Evolutionary conservation across 139 green algal species (phyloP).

Genomic region (Micractinium sp.): DNA sequence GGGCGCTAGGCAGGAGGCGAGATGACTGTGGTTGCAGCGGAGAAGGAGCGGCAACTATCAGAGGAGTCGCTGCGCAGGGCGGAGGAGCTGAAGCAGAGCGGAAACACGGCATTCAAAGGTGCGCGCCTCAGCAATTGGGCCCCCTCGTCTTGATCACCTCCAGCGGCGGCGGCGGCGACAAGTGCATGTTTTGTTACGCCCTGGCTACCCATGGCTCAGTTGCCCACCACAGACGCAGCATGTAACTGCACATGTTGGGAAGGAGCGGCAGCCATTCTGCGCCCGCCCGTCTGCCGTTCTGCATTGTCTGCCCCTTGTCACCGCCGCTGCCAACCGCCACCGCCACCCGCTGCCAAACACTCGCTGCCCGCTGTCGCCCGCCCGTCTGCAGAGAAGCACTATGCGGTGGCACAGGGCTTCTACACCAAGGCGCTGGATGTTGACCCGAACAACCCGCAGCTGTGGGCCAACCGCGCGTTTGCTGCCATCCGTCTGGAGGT

Average conservation of each 20-base stretch:
- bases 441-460: constrained; percentile 77
- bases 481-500: constrained; percentile 89
- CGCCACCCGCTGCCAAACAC: neutral
- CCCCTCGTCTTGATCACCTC: neutral
- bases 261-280: no score
- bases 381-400: constrained; percentile 81
- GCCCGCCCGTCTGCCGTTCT: no score
- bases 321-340: neutral
- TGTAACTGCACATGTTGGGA: neutral
- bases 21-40: neutral
- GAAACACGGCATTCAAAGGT: constrained; percentile 67
- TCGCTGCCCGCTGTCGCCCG: neutral
- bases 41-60: neutral
- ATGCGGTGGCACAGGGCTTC: constrained; percentile 72
- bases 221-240: neutral
- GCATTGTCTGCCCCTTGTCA: no score
- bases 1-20: neutral
- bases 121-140: neutral
- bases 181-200: neutral
- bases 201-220: neutral
- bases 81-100: constrained; percentile 44
- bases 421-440: constrained; percentile 89
- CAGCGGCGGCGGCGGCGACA: no score
- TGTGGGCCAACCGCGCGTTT: constrained; percentile 90
- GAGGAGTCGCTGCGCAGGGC: constrained; percentile 7